phyloP scores from a whole-genome alignment of 2,329 filamentous ascomycete genomes.

The Epichloe coenophiala region DNA sequence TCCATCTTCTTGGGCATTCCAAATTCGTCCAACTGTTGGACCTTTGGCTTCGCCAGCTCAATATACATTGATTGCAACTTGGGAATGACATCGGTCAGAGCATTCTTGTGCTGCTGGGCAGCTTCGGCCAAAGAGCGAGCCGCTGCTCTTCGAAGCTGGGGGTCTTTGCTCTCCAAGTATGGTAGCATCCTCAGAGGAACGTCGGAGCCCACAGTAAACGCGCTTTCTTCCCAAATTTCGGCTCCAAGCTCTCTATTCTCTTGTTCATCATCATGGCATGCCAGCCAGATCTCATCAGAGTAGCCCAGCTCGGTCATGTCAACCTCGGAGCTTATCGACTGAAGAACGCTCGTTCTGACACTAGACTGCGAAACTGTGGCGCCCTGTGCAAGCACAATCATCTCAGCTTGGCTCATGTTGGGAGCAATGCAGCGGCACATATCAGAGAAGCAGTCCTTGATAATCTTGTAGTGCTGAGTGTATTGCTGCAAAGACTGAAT shows the following conservation, averaged over 20 bases:
- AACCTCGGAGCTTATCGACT: constrained; percentile 81
- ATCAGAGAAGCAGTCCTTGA: constrained; percentile 86
- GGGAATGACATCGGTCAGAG: constrained; percentile 48
- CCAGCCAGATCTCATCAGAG: constrained; percentile 86
- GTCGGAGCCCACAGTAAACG: constrained; percentile 53
- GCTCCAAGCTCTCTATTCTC: constrained; percentile 74
- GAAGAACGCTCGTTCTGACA: constrained; percentile 73
- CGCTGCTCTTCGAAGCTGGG: constrained; percentile 70
- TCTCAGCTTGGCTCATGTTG: constrained; percentile 63
- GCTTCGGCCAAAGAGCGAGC: constrained; percentile 70
- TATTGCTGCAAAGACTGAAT: constrained; percentile 78
- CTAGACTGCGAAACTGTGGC: constrained; percentile 65
- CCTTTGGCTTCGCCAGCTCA: constrained; percentile 67
- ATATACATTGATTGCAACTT: constrained; percentile 58
- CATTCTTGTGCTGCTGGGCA: constrained; percentile 44
- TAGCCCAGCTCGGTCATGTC: constrained; percentile 80
- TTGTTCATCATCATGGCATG: constrained; percentile 77
- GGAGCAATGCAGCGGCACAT: constrained; percentile 72
- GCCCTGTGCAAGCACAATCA: constrained; percentile 62
- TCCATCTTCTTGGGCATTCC: constrained; percentile 90
- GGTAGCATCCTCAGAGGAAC: constrained; percentile 56
- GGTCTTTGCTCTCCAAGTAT: constrained; percentile 67
- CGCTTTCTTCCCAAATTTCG: constrained; percentile 93
- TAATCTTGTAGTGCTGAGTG: constrained; percentile 83
- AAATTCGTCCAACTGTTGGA: constrained; percentile 78